Evolutionary conservation across 1,139 yeast genomes (phyloP), one percentile per base, ranked within the genome.

Genomic region (Petasospora rhodanensis): DNA sequence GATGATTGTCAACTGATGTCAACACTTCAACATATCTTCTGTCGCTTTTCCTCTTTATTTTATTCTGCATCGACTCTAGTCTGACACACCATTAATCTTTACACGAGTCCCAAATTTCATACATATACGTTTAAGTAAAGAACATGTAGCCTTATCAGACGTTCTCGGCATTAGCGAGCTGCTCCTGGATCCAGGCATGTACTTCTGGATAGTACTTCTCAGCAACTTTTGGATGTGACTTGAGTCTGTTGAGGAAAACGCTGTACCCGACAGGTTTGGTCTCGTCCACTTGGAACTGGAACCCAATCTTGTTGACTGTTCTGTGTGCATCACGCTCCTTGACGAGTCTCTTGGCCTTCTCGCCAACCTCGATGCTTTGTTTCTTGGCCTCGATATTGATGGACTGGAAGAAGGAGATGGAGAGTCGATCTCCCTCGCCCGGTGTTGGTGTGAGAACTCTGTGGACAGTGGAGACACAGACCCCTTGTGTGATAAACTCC

Each of bases 151-250:
- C 13, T 23, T 23, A 9, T 27, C 14, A 42, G 4, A 34, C 29
- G 16, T 43, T 40, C 4, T 22, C 25, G 1, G 51, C 45, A 7
- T 34, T 38, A 6, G 46, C 38, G 4, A 46, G 27, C 31, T 47
- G 45, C 17, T 48, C 42, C 22, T 46, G 43, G 11, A 54, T 43
- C 32, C 46, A 47, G 20, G 41, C 32, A 26, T 52, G 40, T 7
- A 43, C 50, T 7, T 69, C 68, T 2, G 84, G 81, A 47, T 79
- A 79, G 81, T 81, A 78, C 36, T 59, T 63, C 18, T 63, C 64
- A 7, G 81, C 80, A 25, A 79, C 86, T 47, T 79, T 84, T 41
- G 75, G 78, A 52, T 79, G 86, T 9, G 79, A 69, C 46, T 77
- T 76, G 38, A 78, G 67, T 37, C 86, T 62, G 54, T 79, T 79